These are phyloP conservation scores for Cyberlindnera bimundalis DNA, from an alignment of 805 yeast genomes.

Conservation along the genomic window DNA sequence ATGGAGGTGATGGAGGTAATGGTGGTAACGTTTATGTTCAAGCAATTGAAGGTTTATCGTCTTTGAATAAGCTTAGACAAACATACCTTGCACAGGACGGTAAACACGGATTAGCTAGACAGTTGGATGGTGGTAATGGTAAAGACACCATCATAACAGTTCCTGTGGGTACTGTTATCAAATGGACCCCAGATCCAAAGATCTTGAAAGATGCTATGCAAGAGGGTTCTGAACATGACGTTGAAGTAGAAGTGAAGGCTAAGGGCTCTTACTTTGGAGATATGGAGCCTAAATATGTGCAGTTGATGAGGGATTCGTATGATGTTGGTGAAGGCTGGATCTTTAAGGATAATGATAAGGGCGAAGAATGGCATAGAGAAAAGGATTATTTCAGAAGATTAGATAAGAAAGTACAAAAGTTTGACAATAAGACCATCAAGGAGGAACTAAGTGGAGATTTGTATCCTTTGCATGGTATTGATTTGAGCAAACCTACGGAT, in stretches of 20 bases:
- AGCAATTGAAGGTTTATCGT: conserved; percentile 68
- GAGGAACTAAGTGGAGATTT: conserved; percentile 62
- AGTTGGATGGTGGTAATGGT: conserved; percentile 85
- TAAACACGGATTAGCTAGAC: conserved; percentile 63
- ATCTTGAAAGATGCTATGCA: conserved; percentile 29
- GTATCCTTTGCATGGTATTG: conserved; percentile 82
- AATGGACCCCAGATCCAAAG: conserved; percentile 79
- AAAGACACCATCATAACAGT: conserved; percentile 76
- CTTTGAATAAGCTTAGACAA: conserved; percentile 65
- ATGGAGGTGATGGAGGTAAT: conserved; percentile 98
- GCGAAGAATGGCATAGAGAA: conserved; percentile 62
- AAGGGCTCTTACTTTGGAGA: conserved; percentile 26
- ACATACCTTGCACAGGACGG: conserved; percentile 75
- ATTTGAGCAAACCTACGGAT: conserved; percentile 55
- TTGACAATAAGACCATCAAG: conserved; percentile 54
- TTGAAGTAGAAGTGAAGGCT: conserved; percentile 34
- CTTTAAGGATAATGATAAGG: conserved; percentile 63
- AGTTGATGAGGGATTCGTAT: conserved; percentile 60
- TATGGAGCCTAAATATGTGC: conserved; percentile 43
- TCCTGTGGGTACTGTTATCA: conserved; percentile 86
- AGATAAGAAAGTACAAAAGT: conserved; percentile 58
- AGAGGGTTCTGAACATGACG: conserved; percentile 17
- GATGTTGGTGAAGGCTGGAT: conserved; percentile 83
- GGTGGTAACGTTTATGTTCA: conserved; percentile 88
- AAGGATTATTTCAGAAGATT: conserved; percentile 66